A percentile compares a stretch with the other conserved stretches of the same genome.
phyloP scores from a whole-genome alignment of 768 basidiomycete genomes.

The Leccinum barrowsii region DNA sequence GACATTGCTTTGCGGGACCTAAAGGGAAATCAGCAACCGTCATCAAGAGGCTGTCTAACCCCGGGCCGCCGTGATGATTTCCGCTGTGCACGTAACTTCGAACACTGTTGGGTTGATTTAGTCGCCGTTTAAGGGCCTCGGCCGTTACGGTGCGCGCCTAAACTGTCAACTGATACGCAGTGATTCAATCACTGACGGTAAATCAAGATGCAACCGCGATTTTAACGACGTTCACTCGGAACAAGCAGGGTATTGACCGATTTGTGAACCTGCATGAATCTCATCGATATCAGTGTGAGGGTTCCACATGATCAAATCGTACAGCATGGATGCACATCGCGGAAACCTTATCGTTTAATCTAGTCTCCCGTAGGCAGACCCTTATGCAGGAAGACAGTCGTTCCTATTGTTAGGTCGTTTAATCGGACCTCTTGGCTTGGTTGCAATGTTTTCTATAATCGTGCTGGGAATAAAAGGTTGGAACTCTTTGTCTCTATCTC shows the following conservation, averaged over 20 bases:
- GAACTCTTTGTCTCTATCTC: not conserved
- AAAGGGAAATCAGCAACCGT: not conserved
- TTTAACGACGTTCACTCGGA: not conserved
- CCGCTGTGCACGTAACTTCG: not conserved
- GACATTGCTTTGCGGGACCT: not conserved
- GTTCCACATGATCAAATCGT: not conserved
- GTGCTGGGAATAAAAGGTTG: not conserved
- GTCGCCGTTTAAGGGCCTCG: not conserved
- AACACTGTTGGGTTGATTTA: not conserved
- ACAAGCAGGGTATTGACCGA: not conserved
- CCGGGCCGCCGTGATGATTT: not conserved
- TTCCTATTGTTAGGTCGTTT: not conserved
- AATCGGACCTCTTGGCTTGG: not conserved
- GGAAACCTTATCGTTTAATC: not conserved
- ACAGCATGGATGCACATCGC: not conserved
- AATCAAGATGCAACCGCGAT: not conserved
- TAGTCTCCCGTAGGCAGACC: too few relatives aligned
- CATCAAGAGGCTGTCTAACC: not conserved
- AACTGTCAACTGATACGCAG: not conserved
- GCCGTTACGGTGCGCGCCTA: not conserved
- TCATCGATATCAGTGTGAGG: not conserved
- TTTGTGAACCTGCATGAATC: not conserved
- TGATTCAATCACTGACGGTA: not conserved
- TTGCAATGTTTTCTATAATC: not conserved
- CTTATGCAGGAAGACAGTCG: too few relatives aligned